Evolutionary conservation across 108 stramenopile species (phyloP).

Genomic region (Ochromonas danica): DNA sequence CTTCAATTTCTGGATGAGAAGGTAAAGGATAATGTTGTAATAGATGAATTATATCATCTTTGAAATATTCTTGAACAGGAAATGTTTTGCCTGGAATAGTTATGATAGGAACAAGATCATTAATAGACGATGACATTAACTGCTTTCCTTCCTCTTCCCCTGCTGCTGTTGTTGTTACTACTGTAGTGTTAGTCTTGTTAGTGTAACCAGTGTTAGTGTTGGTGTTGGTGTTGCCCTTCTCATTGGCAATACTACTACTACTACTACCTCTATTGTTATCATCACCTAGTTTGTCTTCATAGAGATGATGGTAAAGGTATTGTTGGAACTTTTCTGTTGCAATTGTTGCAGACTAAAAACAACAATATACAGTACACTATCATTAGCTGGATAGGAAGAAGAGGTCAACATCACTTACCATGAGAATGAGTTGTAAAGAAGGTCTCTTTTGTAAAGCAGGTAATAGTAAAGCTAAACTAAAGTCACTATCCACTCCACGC

Average conservation of each 20-base stretch:
- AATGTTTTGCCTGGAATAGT: slow-evolving; percentile 50
- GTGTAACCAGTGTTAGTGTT: not conserved
- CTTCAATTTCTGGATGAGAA: not conserved
- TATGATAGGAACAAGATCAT: slow-evolving; percentile 42
- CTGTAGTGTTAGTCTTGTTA: too few species aligned
- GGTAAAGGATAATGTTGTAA: not conserved
- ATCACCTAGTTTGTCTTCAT: too few species aligned
- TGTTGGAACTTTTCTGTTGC: slow-evolving; percentile 64
- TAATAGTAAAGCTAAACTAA: slow-evolving; percentile 6
- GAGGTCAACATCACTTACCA: too few species aligned
- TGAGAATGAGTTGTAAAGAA: slow-evolving; percentile 22
- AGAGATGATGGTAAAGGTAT: slow-evolving; percentile 47
- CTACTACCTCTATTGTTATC: too few species aligned
- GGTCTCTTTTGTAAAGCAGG: not conserved
- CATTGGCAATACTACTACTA: not conserved
- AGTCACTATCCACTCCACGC: slow-evolving; percentile 35
- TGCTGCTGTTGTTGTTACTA: too few species aligned
- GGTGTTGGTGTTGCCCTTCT: not conserved
- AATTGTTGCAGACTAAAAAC: slow-evolving; percentile 10
- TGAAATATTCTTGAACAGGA: slow-evolving; percentile 44
- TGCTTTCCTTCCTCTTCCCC: too few species aligned
- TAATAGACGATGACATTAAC: too few species aligned
- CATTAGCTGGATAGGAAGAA: too few species aligned
- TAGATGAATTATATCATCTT: not conserved
- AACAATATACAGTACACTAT: too few species aligned